A percentile compares a stretch with the other conserved stretches of the same genome.
phyloP scores from a whole-genome alignment of 2,329 filamentous ascomycete species.

The Trichoderma afroharzianum region DNA sequence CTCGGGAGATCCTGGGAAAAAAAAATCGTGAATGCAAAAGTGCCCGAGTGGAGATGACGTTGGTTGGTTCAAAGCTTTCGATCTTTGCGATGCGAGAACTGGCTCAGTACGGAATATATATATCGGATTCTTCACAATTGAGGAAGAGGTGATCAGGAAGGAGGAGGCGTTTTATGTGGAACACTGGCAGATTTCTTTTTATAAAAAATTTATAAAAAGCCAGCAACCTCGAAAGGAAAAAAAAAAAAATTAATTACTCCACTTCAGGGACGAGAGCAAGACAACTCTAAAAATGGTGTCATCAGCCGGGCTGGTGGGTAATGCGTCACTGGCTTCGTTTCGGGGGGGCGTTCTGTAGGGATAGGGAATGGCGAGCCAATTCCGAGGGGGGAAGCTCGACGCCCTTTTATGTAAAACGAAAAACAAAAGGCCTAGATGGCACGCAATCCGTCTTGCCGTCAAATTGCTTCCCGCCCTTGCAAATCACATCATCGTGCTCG shows the following conservation, averaged over 20 bases:
- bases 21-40: background rate
- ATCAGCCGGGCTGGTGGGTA: conserved; percentile 17
- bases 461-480: conserved; percentile 1
- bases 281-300: conserved; percentile 23
- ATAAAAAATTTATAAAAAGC: no score
- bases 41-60: background rate
- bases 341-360: background rate
- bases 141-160: background rate
- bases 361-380: background rate
- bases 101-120: background rate
- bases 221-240: background rate
- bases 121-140: background rate
- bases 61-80: background rate
- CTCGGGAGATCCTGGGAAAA: background rate
- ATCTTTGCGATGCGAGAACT: background rate
- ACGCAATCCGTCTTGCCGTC: background rate
- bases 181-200: background rate
- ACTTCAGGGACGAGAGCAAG: conserved; percentile 16
- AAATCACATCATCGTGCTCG: conserved; percentile 8
- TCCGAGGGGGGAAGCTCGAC: background rate
- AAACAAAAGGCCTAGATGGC: background rate
- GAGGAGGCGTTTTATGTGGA: background rate
- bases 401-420: conserved; percentile 10
- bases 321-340: conserved; percentile 12
- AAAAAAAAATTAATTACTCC: conserved; percentile 7